Evolutionary conservation across 108 stramenopile species (phyloP).

Genomic region (Conticribra weissflogii): DNA sequence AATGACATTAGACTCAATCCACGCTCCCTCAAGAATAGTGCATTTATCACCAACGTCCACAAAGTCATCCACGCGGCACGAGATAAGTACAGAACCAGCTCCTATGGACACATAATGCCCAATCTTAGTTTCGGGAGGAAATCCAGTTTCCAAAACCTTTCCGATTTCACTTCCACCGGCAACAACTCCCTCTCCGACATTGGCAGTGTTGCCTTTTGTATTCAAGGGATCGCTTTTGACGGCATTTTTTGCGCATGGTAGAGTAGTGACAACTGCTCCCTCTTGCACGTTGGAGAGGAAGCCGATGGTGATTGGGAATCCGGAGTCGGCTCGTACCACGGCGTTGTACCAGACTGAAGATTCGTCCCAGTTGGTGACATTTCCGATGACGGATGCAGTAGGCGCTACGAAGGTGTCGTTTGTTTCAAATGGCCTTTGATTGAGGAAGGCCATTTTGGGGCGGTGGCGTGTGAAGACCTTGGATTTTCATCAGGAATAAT

Average conservation of each 20-base stretch:
- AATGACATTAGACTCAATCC: constrained; percentile 85
- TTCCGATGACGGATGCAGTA: constrained; percentile 95
- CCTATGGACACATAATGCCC: constrained; percentile 88
- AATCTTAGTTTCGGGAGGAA: constrained; percentile 81
- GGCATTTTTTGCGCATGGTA: constrained; percentile 55
- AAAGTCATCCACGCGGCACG: constrained; percentile 86
- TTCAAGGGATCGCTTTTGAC: constrained; percentile 49
- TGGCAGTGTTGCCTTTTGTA: constrained; percentile 28
- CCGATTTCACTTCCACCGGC: constrained; percentile 41
- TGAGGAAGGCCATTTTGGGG: constrained; percentile 80
- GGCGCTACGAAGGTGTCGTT: constrained; percentile 97
- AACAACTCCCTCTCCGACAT: constrained; percentile 42
- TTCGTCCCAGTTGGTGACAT: constrained; percentile 94
- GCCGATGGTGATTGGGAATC: constrained; percentile 85
- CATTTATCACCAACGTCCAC: constrained; percentile 87
- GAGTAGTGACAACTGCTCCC: constrained; percentile 87
- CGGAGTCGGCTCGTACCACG: constrained; percentile 91
- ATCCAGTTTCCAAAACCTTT: constrained; percentile 69
- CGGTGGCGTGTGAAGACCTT: constrained; percentile 89
- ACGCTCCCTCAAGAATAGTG: constrained; percentile 85
- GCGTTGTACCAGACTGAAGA: constrained; percentile 97
- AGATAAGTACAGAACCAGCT: constrained; percentile 78
- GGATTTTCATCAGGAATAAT: constrained; percentile 3
- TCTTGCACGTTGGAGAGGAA: constrained; percentile 86
- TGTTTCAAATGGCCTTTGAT: constrained; percentile 75